A percentile compares a stretch with the other conserved stretches of the same genome.
These are phyloP conservation scores for Aspergillus sparsus DNA, from an alignment of 495 filamentous ascomycete genomes.

Conservation along the genomic window DNA sequence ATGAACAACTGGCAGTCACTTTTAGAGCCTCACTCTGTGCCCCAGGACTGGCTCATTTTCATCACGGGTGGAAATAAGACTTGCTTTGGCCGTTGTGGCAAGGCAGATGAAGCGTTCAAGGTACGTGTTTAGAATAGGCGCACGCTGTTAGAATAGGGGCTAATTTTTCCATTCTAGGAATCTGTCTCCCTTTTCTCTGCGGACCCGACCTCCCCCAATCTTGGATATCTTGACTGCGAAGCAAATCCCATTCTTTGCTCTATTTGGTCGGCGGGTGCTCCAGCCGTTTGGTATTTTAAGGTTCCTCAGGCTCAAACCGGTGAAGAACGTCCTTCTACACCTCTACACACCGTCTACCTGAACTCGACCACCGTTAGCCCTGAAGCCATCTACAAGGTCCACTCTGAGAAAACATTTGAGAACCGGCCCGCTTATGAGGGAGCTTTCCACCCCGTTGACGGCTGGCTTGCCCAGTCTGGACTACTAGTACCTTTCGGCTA, in stretches of 20 bases:
- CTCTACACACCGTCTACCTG: constrained; percentile 59
- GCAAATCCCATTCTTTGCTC: constrained; percentile 77
- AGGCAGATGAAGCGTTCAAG: constrained; percentile 57
- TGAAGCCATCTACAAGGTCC: constrained; percentile 62
- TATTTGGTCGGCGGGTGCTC: constrained; percentile 71
- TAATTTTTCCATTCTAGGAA: constrained; percentile 48
- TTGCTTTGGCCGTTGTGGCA: constrained; percentile 67
- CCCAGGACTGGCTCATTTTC: constrained; percentile 80
- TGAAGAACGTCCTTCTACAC: constrained; percentile 40
- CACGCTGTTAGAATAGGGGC: constrained; percentile 8
- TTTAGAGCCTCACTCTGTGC: constrained; percentile 61
- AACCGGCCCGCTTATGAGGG: constrained; percentile 63
- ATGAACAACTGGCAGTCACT: constrained; percentile 71
- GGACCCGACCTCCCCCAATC: constrained; percentile 65
- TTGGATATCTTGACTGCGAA: constrained; percentile 79
- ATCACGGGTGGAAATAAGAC: constrained; percentile 86
- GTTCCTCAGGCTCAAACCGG: constrained; percentile 59
- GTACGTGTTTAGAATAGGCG: constrained; percentile 35
- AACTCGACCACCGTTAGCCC: constrained; percentile 67
- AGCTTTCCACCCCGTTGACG: constrained; percentile 78
- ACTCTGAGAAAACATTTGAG: constrained; percentile 61
- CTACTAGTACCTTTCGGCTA: constrained; percentile 70
- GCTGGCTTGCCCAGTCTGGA: constrained; percentile 63
- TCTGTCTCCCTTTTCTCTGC: constrained; percentile 66
- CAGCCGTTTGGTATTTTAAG: constrained; percentile 71